Conservation (phyloP, 768 basidiomycete species). For the Fomitopsis pulvina region DNA sequence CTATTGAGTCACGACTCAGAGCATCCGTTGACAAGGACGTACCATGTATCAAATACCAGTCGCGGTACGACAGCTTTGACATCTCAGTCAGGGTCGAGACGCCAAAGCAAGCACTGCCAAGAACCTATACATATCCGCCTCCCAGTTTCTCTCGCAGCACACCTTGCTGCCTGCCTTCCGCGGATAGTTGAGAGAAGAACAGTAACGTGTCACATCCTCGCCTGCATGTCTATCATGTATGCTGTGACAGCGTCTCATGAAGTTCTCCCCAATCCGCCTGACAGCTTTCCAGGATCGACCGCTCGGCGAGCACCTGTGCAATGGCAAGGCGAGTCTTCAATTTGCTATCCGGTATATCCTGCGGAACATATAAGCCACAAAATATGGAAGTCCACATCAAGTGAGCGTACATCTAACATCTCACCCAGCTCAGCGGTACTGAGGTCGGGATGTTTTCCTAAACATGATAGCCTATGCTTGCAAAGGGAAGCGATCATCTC, state of each 20-base stretch:
- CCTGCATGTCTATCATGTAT: background rate
- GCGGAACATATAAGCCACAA: background rate
- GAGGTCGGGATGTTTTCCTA: conserved; percentile 9
- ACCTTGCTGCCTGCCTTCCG: too few relatives aligned
- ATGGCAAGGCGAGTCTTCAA: conserved; percentile 15
- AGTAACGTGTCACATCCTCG: background rate
- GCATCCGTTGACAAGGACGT: too few relatives aligned
- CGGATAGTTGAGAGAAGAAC: too few relatives aligned
- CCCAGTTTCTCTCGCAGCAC: too few relatives aligned
- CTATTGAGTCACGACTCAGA: too few relatives aligned
- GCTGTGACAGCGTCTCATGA: background rate
- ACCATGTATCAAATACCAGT: too few relatives aligned
- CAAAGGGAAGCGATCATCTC: conserved; percentile 2
- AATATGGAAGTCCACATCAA: background rate
- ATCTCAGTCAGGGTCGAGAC: too few relatives aligned
- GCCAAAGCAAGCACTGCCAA: too few relatives aligned
- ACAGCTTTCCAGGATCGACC: conserved; percentile 20
- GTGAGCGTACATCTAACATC: conserved; percentile 10
- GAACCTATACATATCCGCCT: too few relatives aligned
- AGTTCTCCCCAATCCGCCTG: conserved; percentile 17
- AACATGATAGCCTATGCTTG: conserved; percentile 1
- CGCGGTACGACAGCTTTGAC: too few relatives aligned
- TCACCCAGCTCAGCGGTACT: conserved; percentile 4
- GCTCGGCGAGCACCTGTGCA: conserved; percentile 19
- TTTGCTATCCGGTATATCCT: conserved; percentile 11